A percentile compares a stretch with the other conserved stretches of the same genome.
Conservation (phyloP, 257 asterid genomes). For the Lantana camara region DNA sequence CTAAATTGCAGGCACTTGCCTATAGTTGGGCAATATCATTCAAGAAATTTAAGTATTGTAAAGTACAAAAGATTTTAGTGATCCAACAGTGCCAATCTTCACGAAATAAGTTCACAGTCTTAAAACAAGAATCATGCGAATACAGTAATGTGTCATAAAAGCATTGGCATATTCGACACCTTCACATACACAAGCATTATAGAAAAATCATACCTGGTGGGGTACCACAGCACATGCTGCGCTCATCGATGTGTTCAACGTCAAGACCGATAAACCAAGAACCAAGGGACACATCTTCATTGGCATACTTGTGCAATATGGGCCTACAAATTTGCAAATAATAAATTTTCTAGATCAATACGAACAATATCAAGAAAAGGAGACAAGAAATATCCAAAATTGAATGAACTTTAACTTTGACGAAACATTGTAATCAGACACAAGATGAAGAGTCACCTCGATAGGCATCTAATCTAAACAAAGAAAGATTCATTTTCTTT, state of each 20-base stretch:
- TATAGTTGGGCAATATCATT: no score
- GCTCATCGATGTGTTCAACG: constrained; percentile 91
- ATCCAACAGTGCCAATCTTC: background rate
- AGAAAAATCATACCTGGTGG: constrained; percentile 69
- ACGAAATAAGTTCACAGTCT: background rate
- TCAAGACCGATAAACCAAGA: constrained; percentile 93
- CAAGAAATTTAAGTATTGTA: no score
- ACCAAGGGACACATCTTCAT: constrained; percentile 88
- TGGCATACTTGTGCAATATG: constrained; percentile 86
- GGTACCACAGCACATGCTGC: constrained; percentile 87
- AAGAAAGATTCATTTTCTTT: no score
- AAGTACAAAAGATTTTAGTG: background rate
- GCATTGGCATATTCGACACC: no score
- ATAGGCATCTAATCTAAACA: no score
- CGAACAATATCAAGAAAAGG: no score
- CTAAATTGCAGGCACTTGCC: no score
- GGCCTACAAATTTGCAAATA: constrained; percentile 47
- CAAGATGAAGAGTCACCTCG: no score
- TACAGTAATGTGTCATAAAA: background rate
- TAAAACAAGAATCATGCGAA: background rate
- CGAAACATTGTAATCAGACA: no score
- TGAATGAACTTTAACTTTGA: no score
- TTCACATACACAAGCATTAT: background rate
- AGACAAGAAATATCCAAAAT: no score
- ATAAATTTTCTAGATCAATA: no score